Percentiles rank a stretch among this genome's conserved stretches.
These are phyloP conservation scores for Lactifluus volemus DNA, from an alignment of 768 basidiomycete species.

Conservation along the genomic window DNA sequence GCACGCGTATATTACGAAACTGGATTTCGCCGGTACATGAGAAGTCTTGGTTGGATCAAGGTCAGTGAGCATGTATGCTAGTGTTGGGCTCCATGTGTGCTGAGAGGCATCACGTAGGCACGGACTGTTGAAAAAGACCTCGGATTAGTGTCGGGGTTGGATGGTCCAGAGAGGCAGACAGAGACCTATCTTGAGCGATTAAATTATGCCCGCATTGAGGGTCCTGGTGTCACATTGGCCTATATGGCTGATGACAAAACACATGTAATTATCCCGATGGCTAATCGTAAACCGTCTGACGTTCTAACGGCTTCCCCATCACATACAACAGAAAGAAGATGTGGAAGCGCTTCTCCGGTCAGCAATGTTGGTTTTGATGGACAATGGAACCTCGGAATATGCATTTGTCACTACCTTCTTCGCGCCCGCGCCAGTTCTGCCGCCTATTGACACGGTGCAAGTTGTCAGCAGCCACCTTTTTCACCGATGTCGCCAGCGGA, in stretches of 20 bases:
- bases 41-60: slow-evolving; percentile 74
- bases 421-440: slow-evolving; percentile 24
- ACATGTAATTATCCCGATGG: slow-evolving; percentile 49
- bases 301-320: neutral
- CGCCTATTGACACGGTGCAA: slow-evolving; percentile 9
- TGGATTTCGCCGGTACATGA: slow-evolving; percentile 80
- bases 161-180: slow-evolving; percentile 31
- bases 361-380: slow-evolving; percentile 81
- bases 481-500: slow-evolving; percentile 33
- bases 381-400: slow-evolving; percentile 92
- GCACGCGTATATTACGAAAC: slow-evolving; percentile 94
- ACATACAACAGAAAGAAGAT: slow-evolving; percentile 55
- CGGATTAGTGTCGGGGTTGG: slow-evolving; percentile 42
- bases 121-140: slow-evolving; percentile 65
- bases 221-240: slow-evolving; percentile 70
- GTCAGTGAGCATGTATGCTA: slow-evolving; percentile 29
- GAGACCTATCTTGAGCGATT: slow-evolving; percentile 49
- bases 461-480: slow-evolving; percentile 20
- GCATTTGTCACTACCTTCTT: slow-evolving; percentile 84
- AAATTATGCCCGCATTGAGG: slow-evolving; percentile 62
- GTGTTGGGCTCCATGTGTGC: neutral
- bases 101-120: slow-evolving; percentile 33
- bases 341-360: slow-evolving; percentile 82
- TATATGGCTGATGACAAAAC: slow-evolving; percentile 87
- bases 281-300: neutral